Conservation (phyloP, 257 asterid genomes). For the Salvia hispanica region DNA sequence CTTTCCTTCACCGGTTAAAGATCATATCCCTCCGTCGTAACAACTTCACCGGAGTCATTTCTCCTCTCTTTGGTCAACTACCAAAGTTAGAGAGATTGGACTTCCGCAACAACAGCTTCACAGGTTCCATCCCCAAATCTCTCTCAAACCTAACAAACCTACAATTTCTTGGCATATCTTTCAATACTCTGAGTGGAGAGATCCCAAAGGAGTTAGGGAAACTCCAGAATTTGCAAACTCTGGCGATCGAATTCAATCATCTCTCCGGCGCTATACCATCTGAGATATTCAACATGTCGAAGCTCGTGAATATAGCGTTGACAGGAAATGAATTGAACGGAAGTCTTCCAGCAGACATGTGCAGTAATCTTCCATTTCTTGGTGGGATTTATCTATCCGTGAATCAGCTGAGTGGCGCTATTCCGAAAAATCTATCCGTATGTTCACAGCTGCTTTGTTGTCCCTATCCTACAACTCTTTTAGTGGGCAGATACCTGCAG, state of each 20-base stretch:
- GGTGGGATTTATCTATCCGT: too few relatives aligned
- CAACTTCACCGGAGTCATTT: slow-evolving; percentile 26
- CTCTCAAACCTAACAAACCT: not conserved
- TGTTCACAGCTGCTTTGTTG: too few relatives aligned
- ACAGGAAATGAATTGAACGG: too few relatives aligned
- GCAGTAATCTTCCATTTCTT: too few relatives aligned
- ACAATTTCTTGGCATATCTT: slow-evolving; percentile 1
- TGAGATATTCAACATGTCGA: slow-evolving; percentile 9
- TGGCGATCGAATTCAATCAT: not conserved
- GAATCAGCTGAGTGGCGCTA: too few relatives aligned
- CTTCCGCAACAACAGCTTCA: slow-evolving; percentile 27
- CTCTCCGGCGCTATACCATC: slow-evolving; percentile 23
- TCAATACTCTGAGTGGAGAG: slow-evolving; percentile 1
- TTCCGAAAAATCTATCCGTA: too few relatives aligned
- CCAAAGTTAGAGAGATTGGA: not conserved
- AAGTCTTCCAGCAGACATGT: too few relatives aligned
- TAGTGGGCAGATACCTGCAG: too few relatives aligned
- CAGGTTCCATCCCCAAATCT: slow-evolving; percentile 2
- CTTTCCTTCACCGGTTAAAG: slow-evolving; percentile 14
- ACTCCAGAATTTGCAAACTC: not conserved
- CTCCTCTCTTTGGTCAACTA: slow-evolving; percentile 5
- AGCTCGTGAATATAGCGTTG: not conserved
- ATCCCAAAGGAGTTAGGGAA: slow-evolving; percentile 21
- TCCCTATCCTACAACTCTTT: too few relatives aligned
- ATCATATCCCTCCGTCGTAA: not conserved